phyloP scores from a whole-genome alignment of 2,329 filamentous ascomycete genomes.

The Colletotrichum magnum region DNA sequence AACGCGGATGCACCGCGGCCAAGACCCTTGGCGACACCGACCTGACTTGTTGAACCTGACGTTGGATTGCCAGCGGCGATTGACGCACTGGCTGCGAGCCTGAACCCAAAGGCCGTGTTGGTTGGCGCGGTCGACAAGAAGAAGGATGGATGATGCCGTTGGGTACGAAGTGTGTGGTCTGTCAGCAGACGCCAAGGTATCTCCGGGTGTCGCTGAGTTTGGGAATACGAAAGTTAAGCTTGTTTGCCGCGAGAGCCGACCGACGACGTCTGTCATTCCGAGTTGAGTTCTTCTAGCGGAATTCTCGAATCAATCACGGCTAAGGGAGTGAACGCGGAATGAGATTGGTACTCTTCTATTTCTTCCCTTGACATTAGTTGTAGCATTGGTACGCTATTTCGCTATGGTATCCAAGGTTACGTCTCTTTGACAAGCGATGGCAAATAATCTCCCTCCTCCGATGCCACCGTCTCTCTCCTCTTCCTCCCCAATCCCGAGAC shows the following conservation, averaged over 20 bases:
- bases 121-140: not conserved
- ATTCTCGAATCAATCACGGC: too few species aligned
- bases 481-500: conserved; percentile 3
- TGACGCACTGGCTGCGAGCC: too few species aligned
- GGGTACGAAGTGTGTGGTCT: too few species aligned
- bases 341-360: not conserved
- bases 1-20: not conserved
- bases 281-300: too few species aligned
- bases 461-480: not conserved
- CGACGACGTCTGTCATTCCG: not conserved
- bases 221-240: not conserved
- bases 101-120: too few species aligned
- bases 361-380: conserved; percentile 35
- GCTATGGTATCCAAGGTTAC: conserved; percentile 23
- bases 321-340: too few species aligned
- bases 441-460: conserved; percentile 4
- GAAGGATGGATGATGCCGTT: not conserved
- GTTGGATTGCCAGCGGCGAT: too few species aligned
- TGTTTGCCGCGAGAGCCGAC: not conserved
- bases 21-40: not conserved
- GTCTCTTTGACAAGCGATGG: conserved; percentile 28
- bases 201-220: too few species aligned
- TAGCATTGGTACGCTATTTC: conserved; percentile 28
- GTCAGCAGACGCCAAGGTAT: too few species aligned
- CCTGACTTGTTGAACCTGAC: not conserved